phyloP scores from a whole-genome alignment of 768 basidiomycete species.

The Trametes sanguinea region DNA sequence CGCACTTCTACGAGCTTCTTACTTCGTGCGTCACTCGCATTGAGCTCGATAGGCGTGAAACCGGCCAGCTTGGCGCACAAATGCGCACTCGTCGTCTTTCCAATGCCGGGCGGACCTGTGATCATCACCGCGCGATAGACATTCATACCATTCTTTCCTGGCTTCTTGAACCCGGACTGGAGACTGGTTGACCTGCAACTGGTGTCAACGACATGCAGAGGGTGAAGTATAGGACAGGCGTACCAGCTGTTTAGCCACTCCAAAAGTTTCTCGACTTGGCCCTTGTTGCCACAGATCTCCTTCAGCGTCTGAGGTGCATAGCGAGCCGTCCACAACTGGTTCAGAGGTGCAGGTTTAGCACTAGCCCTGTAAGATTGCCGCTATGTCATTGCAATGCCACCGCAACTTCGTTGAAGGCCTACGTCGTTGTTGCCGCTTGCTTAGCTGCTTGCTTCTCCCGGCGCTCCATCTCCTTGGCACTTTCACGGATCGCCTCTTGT shows the following conservation, averaged over 20 bases:
- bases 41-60: slow-evolving; percentile 91
- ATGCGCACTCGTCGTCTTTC: slow-evolving; percentile 96
- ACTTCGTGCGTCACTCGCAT: slow-evolving; percentile 93
- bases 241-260: slow-evolving; percentile 90
- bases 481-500: slow-evolving; percentile 67
- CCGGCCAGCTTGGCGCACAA: slow-evolving; percentile 88
- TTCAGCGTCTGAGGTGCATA: slow-evolving; percentile 89
- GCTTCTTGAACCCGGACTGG: slow-evolving; percentile 86
- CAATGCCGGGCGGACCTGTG: slow-evolving; percentile 94
- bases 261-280: slow-evolving; percentile 83
- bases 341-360: slow-evolving; percentile 24
- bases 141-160: slow-evolving; percentile 89
- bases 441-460: slow-evolving; percentile 60
- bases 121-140: slow-evolving; percentile 85
- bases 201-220: neutral
- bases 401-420: neutral
- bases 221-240: slow-evolving; percentile 24
- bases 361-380: neutral
- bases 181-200: slow-evolving; percentile 66
- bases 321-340: slow-evolving; percentile 92
- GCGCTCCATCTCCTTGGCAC: slow-evolving; percentile 77
- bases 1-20: slow-evolving; percentile 94
- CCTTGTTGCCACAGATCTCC: slow-evolving; percentile 96
- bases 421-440: slow-evolving; percentile 21
- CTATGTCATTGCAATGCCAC: neutral